Base-by-base conservation (phyloP, 495 filamentous ascomycete species). In the Neurospora discreta region DNA sequence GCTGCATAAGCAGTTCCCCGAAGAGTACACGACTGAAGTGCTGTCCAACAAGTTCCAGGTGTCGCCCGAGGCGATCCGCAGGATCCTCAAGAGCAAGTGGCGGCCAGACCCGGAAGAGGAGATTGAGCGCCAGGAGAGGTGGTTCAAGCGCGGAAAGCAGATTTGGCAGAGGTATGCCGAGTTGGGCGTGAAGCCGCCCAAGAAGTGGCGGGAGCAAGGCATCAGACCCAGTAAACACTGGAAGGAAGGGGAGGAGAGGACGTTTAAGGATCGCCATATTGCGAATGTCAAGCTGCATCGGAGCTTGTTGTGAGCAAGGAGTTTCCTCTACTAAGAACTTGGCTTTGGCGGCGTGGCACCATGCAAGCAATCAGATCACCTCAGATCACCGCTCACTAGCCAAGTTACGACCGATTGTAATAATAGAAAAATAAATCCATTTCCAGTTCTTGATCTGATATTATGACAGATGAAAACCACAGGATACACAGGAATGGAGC, bases 1-100 rank as follows among this genome's bases (percentile, higher is more conserved):
- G 39, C 84, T 99, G 30, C 87, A 97, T 77, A 80, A 85, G 3
- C 87, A 92, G 73, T 89, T 91, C 65, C 93, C 95, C 0, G 86
- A 91, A 1, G 80, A 83, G 68, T 97, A 92, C 82, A 90, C 91
- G 23, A 96, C 92, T 1, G 77, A 84, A 11, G 87, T 89, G 42
- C 88, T 99, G 6, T 87, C 95, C 0, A 76, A 90, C 0, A 86
- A 94, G 71, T 99, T 98, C 82, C 83, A 93, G 80, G 84, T 97
- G 6, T 94, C 93, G 1, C 86, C 92, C 1, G 95, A 99, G 75
- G 91, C 89, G 7, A 93, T 98, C 70, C 87, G 94, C 11, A 84
- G 95, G 26, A 95, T 99, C 39, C 80, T 99, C 75, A 93, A 88
- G 79, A 90, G 88, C 78, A 95, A 91, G 72, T 98, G 95, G 95